Evolutionary conservation across 2,329 filamentous ascomycete species (phyloP), one percentile per base, ranked within the genome.

Genomic region (Pseudogymnoascus sp.): DNA sequence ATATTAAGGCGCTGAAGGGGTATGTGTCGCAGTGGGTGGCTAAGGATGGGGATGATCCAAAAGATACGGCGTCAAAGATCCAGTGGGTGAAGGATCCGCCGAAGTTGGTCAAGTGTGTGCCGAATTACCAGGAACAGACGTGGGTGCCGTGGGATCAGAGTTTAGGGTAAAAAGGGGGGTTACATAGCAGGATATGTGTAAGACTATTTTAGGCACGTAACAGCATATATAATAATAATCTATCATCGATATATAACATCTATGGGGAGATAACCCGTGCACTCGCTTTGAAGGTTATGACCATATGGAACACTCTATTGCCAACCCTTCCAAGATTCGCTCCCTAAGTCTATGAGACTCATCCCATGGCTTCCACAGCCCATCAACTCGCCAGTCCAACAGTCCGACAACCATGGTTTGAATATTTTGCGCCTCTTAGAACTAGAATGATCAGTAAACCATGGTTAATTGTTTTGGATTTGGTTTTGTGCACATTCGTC

Each of bases 1-100:
- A 71, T 64, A 79, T 83, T 39, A 86, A 85, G 71, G 68, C 73
- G 8, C 65, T 75, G 2, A 83, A 83, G 69, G 83, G 84, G 0
- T 83, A 79, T 70, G 76, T 78, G 1, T 75, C 76, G 0, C 71
- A 75, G 6, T 77, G 73, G 70, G 71, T 67, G 0, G 62, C 65
- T 0, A 74, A 77, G 63, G 70, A 73, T 41, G 34, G 37, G 10
- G 36, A 62, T 25, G 61, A 62, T 14, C 36, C 21, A 11, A 39
- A 39, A 1, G 36, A 61, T 39, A 19, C 19, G 14, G 11, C 19
- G 14, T 13, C 6, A 1, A 61, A 31, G 23, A 25, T 64, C 14
- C 34, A 62, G 36, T 64, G 63, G 63, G 36, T 23, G 23, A 48
- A 28, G 16, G 41, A 62, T 8, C 63, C 54, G 61, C 63, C 63